Conservation (phyloP, 192 early-diverging fungal genomes). For the Rhizophagus prolifer region DNA sequence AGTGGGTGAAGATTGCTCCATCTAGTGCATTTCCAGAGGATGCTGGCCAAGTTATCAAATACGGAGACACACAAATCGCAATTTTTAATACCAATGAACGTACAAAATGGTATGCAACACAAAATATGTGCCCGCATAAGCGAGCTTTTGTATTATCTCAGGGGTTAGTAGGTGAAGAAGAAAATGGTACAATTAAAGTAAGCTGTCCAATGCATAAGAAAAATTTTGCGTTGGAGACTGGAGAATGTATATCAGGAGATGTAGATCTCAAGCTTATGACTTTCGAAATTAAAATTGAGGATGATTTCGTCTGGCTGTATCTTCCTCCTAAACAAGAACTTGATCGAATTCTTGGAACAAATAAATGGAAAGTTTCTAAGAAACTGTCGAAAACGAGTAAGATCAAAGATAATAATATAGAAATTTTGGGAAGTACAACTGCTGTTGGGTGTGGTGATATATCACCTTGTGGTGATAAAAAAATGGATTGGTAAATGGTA, state of each 20-base stretch:
- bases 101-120: conserved; percentile 64
- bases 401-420: background rate
- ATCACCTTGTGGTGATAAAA: conserved; percentile 18
- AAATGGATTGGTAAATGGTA: conserved; percentile 30
- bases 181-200: conserved; percentile 36
- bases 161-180: conserved; percentile 55
- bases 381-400: background rate
- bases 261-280: conserved; percentile 44
- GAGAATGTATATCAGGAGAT: conserved; percentile 51
- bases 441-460: background rate
- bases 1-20: conserved; percentile 43
- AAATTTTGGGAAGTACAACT: background rate
- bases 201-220: conserved; percentile 73
- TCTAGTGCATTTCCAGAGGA: conserved; percentile 45
- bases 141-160: conserved; percentile 65
- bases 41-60: conserved; percentile 51
- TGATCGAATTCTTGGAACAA: conserved; percentile 55
- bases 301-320: conserved; percentile 43
- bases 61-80: conserved; percentile 65
- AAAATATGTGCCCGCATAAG: conserved; percentile 79
- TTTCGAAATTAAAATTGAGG: conserved; percentile 58
- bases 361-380: conserved; percentile 46
- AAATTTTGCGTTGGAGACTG: conserved; percentile 57
- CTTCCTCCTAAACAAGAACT: conserved; percentile 46
- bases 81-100: conserved; percentile 49